Base-by-base conservation (phyloP, 1,139 yeast species). In the Kodamaea anthophila region DNA sequence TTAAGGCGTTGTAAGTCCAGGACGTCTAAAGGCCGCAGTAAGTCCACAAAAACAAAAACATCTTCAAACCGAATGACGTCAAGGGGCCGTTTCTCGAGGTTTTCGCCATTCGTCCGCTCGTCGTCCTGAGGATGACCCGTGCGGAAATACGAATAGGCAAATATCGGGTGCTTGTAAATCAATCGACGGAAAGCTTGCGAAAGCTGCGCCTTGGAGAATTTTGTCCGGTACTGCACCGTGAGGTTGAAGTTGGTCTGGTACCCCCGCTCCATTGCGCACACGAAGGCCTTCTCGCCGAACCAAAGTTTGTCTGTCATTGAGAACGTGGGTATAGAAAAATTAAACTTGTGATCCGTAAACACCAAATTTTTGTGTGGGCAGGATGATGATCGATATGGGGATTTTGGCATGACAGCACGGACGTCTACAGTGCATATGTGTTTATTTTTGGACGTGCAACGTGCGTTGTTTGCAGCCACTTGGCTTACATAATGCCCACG, bases 11-110 rank as follows among this genome's bases (percentile, higher is more conserved):
- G n/a, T 9, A 33, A 15, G 8, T 27, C 29, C 9, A 24, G 29
- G 2, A 27, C 27, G 1, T 22, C 5, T 3, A 33, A 13, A 6
- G 31, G 31, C 3, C 15, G 20, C 11, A 15, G 18, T n/a, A 33
- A 27, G 6, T 13, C 13, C 6, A 28, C 15, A 23, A 21, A 37
- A 13, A 29, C 30, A 15, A 38, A 38, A 5, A 36, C 37, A 21
- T 31, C 31, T 5, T 29, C 32, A 14, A 38, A 39, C 2, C 13
- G 3, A 18, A 39, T 29, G 14, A 11, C 10, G 12, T 34, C 21
- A 10, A 39, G 24, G 13, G 38, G 37, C 11, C 37, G 12, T n/a
- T 31, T 34, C 10, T 31, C 33, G n/a, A 31, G 27, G 23, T 39
- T 39, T 9, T 23, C 25, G 3, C 42, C 42, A 15, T 39, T 38